Conservation (phyloP, 179 eudicot species). For the Sideroxylon spinosum region DNA sequence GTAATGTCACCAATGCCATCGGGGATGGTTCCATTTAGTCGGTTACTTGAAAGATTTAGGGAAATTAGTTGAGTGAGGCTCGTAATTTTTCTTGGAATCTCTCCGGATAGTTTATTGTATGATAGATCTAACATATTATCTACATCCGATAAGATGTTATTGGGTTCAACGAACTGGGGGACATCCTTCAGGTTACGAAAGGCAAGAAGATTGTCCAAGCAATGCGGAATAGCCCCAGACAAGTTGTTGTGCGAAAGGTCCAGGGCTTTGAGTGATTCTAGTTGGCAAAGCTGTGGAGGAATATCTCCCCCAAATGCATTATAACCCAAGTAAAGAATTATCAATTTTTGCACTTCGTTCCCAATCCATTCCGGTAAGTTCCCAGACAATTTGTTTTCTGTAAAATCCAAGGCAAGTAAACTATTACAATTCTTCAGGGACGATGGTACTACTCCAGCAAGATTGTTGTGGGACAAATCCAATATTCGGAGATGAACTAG, state of each 20-base stretch:
- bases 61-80: slow-evolving; percentile 10
- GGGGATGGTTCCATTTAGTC: slow-evolving; percentile 17
- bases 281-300: neutral
- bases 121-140: slow-evolving; percentile 27
- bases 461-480: neutral
- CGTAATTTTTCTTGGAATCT: slow-evolving; percentile 28
- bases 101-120: slow-evolving; percentile 24
- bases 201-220: neutral
- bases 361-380: slow-evolving; percentile 24
- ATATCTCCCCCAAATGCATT: neutral
- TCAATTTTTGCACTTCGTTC: neutral
- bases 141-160: too few relatives aligned
- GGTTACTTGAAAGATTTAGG: slow-evolving; percentile 33
- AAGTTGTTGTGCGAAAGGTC: neutral
- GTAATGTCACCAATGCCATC: slow-evolving; percentile 21
- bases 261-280: neutral
- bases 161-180: neutral
- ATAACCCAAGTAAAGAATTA: neutral
- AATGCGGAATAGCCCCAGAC: neutral
- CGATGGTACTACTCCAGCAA: neutral
- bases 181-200: neutral
- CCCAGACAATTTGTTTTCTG: slow-evolving; percentile 22
- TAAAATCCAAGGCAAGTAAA: slow-evolving; percentile 22
- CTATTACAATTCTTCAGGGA: slow-evolving; percentile 20
- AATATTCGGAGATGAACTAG: neutral